A percentile compares a stretch with the other conserved stretches of the same genome.
Evolutionary conservation across 2,329 filamentous ascomycete species (phyloP).

Genomic region (Juglanconis sp.): DNA sequence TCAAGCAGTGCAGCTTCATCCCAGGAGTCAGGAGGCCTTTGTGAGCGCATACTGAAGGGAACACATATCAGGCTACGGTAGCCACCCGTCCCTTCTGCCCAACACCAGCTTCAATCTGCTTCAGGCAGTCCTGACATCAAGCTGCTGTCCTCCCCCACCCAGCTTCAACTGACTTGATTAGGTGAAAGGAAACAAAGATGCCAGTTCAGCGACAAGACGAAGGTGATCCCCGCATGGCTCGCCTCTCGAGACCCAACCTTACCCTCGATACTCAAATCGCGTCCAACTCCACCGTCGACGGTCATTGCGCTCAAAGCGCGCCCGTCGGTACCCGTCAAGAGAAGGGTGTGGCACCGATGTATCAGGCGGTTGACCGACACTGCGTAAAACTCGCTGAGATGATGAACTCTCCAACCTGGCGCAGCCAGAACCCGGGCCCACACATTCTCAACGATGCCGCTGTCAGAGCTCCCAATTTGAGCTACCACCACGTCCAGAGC

Average conservation of each 20-base stretch:
- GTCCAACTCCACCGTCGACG: neutral
- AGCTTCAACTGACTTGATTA: neutral
- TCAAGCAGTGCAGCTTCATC: too few species aligned
- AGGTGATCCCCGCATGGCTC: neutral
- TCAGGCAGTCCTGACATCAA: too few species aligned
- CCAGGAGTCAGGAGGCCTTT: too few species aligned
- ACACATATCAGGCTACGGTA: too few species aligned
- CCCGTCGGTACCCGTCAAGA: slow-evolving; percentile 14
- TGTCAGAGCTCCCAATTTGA: neutral
- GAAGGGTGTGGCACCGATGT: slow-evolving; percentile 2
- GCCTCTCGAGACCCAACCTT: neutral
- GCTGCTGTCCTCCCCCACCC: neutral
- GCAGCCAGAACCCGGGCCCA: slow-evolving; percentile 5
- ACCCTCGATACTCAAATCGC: slow-evolving; percentile 10
- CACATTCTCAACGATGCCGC: neutral
- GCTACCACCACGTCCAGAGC: neutral
- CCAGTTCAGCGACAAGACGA: neutral
- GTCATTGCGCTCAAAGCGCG: slow-evolving; percentile 4
- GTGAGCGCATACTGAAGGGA: too few species aligned
- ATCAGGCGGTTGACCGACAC: slow-evolving; percentile 8
- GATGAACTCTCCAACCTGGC: slow-evolving; percentile 16
- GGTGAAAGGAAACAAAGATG: neutral
- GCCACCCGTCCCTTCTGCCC: too few species aligned
- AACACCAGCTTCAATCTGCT: too few species aligned
- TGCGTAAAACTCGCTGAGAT: slow-evolving; percentile 15